A percentile compares a stretch with the other conserved stretches of the same genome.
phyloP scores from a whole-genome alignment of 176 grass and related monocot genomes.

The Triticum urartu region DNA sequence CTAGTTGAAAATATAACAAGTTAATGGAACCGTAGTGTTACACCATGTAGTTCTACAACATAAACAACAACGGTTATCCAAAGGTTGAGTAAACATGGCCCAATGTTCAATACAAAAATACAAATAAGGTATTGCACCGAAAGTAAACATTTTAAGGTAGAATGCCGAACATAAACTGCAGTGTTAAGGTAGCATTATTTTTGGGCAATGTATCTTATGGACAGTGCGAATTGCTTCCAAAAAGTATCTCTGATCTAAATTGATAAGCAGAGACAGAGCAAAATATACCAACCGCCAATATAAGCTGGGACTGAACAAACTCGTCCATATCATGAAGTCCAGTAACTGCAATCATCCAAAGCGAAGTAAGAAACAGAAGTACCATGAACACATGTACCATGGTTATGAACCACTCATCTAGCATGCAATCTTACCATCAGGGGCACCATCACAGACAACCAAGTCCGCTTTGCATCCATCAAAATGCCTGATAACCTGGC shows the following conservation, averaged over 20 bases:
- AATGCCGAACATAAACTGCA: neutral
- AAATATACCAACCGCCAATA: conserved; percentile 74
- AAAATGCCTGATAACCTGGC: conserved; percentile 85
- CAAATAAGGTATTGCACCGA: neutral
- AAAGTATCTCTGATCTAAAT: neutral
- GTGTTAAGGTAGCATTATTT: neutral
- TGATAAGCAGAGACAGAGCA: neutral
- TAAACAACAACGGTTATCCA: neutral
- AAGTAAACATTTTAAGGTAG: conserved; percentile 9
- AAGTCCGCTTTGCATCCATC: conserved; percentile 97
- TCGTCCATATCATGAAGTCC: conserved; percentile 99
- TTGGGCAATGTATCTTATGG: neutral
- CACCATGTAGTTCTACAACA: neutral
- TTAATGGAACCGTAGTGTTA: neutral
- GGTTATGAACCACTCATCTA: neutral
- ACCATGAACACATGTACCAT: neutral
- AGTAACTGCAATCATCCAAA: conserved; percentile 55
- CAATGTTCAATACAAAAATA: neutral
- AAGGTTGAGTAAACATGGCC: neutral
- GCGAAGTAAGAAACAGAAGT: conserved; percentile 14
- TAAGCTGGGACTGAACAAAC: conserved; percentile 98
- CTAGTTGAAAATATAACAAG: neutral
- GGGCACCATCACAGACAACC: conserved; percentile 90
- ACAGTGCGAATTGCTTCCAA: neutral
- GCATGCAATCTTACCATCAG: conserved; percentile 64